phyloP scores from a whole-genome alignment of 108 stramenopile genomes.

The Nitzschia sp. region DNA sequence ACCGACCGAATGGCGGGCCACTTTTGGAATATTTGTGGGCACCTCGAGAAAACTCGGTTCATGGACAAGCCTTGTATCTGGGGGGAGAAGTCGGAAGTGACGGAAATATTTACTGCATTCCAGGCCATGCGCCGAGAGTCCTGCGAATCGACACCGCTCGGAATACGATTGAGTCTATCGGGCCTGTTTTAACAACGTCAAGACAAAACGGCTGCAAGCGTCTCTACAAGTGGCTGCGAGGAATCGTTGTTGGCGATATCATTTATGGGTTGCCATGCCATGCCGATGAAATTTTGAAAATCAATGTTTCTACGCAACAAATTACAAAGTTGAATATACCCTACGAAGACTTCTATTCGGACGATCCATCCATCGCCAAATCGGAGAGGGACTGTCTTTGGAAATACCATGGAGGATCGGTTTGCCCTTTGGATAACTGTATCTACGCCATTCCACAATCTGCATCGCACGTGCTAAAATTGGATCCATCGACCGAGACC shows the following conservation, averaged over 20 bases:
- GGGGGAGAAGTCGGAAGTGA: constrained; percentile 79
- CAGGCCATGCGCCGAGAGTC: constrained; percentile 71
- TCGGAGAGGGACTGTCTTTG: constrained; percentile 52
- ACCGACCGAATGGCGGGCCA: constrained; percentile 44
- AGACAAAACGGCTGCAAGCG: constrained; percentile 33
- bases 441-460: constrained; percentile 88
- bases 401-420: constrained; percentile 88
- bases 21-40: constrained; percentile 40
- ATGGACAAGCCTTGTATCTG: constrained; percentile 65
- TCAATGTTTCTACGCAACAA: constrained; percentile 64
- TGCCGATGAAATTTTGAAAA: constrained; percentile 67
- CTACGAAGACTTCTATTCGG: constrained; percentile 58
- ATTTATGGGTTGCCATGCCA: constrained; percentile 90
- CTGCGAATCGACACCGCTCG: constrained; percentile 61
- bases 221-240: constrained; percentile 87
- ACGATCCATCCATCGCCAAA: constrained; percentile 25
- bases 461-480: constrained; percentile 64
- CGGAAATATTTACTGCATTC: constrained; percentile 84
- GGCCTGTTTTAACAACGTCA: constrained; percentile 48
- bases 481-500: constrained; percentile 72
- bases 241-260: constrained; percentile 62
- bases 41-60: constrained; percentile 25
- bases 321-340: constrained; percentile 66
- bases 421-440: constrained; percentile 67
- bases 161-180: constrained; percentile 61